Evolutionary conservation across 331 rosid species (phyloP).

Genomic region (Pyracantha coccinea): DNA sequence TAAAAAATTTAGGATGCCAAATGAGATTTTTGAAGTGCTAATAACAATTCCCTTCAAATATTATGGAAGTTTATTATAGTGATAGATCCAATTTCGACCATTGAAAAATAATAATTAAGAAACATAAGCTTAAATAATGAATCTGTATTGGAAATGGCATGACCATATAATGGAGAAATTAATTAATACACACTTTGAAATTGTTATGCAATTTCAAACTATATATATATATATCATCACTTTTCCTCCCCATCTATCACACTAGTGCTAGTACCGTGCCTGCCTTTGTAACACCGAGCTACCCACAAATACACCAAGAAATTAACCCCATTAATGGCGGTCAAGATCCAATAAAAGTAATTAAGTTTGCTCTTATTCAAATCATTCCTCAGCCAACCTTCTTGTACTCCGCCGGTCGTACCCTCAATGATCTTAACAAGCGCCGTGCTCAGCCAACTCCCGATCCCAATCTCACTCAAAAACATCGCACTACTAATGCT

Average conservation of each 20-base stretch:
- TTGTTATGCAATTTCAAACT: neutral
- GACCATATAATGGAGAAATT: neutral
- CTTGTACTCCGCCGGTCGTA: constrained; percentile 25
- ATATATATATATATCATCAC: neutral
- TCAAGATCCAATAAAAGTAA: constrained; percentile 41
- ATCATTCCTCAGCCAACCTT: constrained; percentile 44
- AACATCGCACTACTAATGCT: constrained; percentile 54
- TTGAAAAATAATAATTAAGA: neutral
- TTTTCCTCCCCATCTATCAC: constrained; percentile 6
- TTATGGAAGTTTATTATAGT: no score
- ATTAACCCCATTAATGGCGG: constrained; percentile 28
- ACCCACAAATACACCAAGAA: constrained; percentile 29
- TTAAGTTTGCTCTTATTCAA: constrained; percentile 36
- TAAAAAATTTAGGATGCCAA: no score
- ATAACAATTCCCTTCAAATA: no score
- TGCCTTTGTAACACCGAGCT: constrained; percentile 26
- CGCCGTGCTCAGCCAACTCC: constrained; percentile 50
- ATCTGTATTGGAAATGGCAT: neutral
- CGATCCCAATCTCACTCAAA: constrained; percentile 45
- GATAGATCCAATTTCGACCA: neutral
- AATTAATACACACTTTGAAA: neutral
- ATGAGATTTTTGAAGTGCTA: no score
- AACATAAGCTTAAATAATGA: neutral
- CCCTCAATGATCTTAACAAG: constrained; percentile 28
- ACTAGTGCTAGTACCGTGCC: neutral